A percentile compares a stretch with the other conserved stretches of the same genome.
Evolutionary conservation across 2,329 filamentous ascomycete species (phyloP).

Genomic region (Didymella exigua): DNA sequence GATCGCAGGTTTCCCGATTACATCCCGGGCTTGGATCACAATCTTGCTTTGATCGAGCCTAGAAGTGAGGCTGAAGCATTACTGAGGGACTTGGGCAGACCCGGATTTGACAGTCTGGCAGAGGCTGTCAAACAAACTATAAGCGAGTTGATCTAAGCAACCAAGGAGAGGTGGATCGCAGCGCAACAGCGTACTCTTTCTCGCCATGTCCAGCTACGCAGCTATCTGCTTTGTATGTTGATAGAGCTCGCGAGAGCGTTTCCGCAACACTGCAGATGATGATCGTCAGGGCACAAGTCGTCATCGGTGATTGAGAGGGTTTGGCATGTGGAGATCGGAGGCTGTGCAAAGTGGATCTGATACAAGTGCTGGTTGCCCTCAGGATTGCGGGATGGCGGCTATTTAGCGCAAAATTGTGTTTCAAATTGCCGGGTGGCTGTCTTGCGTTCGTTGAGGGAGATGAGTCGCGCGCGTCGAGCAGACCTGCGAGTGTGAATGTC

Average conservation of each 20-base stretch:
- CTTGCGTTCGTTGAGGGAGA: constrained; percentile 8
- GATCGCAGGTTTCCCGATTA: too few species aligned
- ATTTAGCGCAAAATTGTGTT: constrained; percentile 8
- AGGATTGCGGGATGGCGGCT: constrained; percentile 11
- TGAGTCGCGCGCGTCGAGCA: constrained; percentile 3
- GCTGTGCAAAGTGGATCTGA: constrained; percentile 17
- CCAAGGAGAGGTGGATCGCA: not conserved
- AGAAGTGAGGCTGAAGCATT: too few species aligned
- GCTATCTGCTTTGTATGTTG: not conserved
- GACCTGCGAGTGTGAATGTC: not conserved
- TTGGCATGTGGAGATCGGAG: constrained; percentile 13
- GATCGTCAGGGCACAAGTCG: constrained; percentile 13
- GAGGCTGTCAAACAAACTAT: too few species aligned
- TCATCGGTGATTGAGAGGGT: not conserved
- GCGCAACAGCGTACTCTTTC: not conserved
- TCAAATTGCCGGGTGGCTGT: constrained; percentile 11
- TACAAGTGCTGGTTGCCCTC: not conserved
- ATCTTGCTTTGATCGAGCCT: too few species aligned
- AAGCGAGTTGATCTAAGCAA: too few species aligned
- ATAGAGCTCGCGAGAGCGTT: not conserved
- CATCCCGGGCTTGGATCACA: too few species aligned
- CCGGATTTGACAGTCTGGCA: too few species aligned
- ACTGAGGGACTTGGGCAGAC: too few species aligned
- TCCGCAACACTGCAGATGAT: not conserved
- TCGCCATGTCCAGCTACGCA: not conserved